A percentile compares a stretch with the other conserved stretches of the same genome.
phyloP scores from a whole-genome alignment of 163 green algal genomes.

The Botryococcus braunii region DNA sequence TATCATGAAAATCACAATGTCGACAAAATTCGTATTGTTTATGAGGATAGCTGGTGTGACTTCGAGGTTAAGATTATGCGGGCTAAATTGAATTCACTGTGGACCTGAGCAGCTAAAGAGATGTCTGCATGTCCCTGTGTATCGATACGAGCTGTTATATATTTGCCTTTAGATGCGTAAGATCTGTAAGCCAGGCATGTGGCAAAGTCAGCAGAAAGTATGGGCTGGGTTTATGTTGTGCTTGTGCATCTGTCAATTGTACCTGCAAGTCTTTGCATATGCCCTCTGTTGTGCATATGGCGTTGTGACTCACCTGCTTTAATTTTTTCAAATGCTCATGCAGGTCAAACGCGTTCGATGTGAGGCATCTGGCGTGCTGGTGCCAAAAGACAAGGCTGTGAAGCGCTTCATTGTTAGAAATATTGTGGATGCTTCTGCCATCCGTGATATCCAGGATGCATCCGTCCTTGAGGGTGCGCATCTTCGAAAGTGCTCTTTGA shows the following conservation, averaged over 20 bases:
- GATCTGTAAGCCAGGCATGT: not conserved
- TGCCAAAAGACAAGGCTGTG: conserved; percentile 97
- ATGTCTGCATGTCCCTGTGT: no score
- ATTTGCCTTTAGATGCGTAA: not conserved
- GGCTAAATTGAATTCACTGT: no score
- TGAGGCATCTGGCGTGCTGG: conserved; percentile 75
- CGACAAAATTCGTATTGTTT: no score
- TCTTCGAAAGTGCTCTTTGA: not conserved
- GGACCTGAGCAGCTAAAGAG: no score
- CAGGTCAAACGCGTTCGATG: conserved; percentile 81
- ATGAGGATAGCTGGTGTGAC: no score
- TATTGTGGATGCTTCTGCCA: conserved; percentile 88
- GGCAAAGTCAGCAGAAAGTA: not conserved
- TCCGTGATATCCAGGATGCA: conserved; percentile 94
- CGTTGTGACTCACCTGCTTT: no score
- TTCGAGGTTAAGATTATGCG: no score
- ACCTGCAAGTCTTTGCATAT: not conserved
- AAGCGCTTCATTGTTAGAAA: conserved; percentile 98
- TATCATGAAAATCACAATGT: no score
- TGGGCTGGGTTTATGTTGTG: not conserved
- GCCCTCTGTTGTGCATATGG: no score
- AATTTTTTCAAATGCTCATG: not conserved
- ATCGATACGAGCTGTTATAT: conserved; percentile 11
- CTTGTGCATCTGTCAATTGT: not conserved
- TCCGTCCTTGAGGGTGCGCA: conserved; percentile 79